Percentiles rank a stretch among this genome's conserved stretches.
phyloP scores from a whole-genome alignment of 257 asterid genomes.

The Solanum virginianum region DNA sequence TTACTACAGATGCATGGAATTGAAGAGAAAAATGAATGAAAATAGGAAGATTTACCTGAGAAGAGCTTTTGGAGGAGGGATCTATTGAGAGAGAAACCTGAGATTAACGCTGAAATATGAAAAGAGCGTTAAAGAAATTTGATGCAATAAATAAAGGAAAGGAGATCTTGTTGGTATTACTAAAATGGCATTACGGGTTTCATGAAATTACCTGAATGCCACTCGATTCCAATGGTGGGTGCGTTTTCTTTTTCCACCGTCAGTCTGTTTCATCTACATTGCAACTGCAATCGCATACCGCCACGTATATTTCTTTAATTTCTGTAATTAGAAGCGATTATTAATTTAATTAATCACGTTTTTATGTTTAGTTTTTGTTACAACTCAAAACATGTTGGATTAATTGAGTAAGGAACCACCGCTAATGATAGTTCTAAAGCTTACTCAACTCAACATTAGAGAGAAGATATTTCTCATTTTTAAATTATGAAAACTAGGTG shows the following conservation, averaged over 20 bases:
- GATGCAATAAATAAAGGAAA: conserved; percentile 9
- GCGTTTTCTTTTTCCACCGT: conserved; percentile 11
- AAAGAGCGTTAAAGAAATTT: not conserved
- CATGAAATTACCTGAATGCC: not conserved
- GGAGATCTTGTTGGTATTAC: not conserved
- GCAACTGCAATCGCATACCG: not conserved
- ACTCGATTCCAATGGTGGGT: not conserved
- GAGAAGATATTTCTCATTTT: too few species aligned
- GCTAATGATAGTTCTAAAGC: too few species aligned
- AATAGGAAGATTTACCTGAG: not conserved
- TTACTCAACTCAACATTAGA: too few species aligned
- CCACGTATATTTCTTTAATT: not conserved
- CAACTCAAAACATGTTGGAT: too few species aligned
- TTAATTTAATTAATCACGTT: not conserved
- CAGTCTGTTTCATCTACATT: conserved; percentile 6
- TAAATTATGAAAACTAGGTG: too few species aligned
- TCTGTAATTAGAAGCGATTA: not conserved
- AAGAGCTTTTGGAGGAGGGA: not conserved
- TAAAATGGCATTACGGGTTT: not conserved
- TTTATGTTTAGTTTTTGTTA: not conserved
- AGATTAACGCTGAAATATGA: conserved; percentile 16
- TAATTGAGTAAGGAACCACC: too few species aligned
- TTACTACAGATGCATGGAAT: not conserved
- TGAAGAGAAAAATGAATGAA: not conserved
- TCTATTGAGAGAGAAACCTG: conserved; percentile 14